These are phyloP conservation scores for Amylocystis lapponica DNA, from an alignment of 768 basidiomycete genomes.

Conservation along the genomic window DNA sequence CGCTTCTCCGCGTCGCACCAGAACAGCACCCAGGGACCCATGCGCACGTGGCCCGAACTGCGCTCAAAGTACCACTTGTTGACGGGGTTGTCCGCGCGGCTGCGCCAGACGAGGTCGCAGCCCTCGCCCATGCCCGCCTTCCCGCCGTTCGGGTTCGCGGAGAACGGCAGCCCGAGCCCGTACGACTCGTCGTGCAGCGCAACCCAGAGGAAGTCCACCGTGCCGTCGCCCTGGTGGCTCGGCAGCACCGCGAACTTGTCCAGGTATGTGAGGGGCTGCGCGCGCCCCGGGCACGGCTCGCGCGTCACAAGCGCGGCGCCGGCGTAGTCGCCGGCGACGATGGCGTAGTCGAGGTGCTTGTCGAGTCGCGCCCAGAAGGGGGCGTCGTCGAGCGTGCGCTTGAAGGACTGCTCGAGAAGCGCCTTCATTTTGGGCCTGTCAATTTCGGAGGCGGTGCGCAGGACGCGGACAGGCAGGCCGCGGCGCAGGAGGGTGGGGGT, in stretches of 20 bases:
- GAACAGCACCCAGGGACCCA: slow-evolving; percentile 89
- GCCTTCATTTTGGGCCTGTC: slow-evolving; percentile 69
- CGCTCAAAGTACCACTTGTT: slow-evolving; percentile 99
- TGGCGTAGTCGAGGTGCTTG: slow-evolving; percentile 78
- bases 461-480: slow-evolving; percentile 81
- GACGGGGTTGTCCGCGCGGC: slow-evolving; percentile 87
- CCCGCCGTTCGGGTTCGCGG: slow-evolving; percentile 93
- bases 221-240: slow-evolving; percentile 93
- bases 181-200: slow-evolving; percentile 98
- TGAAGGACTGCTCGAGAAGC: slow-evolving; percentile 88
- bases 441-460: slow-evolving; percentile 63
- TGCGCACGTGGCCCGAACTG: slow-evolving; percentile 81
- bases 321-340: slow-evolving; percentile 92
- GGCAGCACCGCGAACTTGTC: slow-evolving; percentile 99
- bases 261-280: slow-evolving; percentile 73
- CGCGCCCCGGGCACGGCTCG: slow-evolving; percentile 32
- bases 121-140: slow-evolving; percentile 85
- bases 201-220: slow-evolving; percentile 99
- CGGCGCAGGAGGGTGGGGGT: slow-evolving; percentile 91
- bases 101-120: slow-evolving; percentile 95
- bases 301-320: slow-evolving; percentile 91
- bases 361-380: slow-evolving; percentile 80
- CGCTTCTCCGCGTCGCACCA: slow-evolving; percentile 98
- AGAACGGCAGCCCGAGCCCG: slow-evolving; percentile 88
- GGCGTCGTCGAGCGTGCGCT: slow-evolving; percentile 59